phyloP scores from a whole-genome alignment of 176 grass and related monocot genomes.

The Elymus sibiricus region DNA sequence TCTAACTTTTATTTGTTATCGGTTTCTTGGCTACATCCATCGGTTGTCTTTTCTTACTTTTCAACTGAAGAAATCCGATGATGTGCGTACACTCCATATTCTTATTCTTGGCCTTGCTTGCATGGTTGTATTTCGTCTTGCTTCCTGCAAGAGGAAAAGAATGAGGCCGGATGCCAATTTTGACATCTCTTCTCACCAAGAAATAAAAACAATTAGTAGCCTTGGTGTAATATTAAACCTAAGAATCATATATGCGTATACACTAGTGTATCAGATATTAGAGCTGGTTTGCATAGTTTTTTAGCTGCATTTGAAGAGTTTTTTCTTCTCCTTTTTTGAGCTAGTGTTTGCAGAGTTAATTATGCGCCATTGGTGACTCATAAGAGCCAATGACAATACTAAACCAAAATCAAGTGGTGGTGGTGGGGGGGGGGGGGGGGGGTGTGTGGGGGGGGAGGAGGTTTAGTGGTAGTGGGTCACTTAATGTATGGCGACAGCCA shows the following conservation, averaged over 20 bases:
- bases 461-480: not conserved
- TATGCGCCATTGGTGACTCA: not conserved
- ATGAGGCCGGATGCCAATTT: not conserved
- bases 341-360: too few relatives aligned
- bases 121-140: constrained; percentile 23
- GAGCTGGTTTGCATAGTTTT: not conserved
- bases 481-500: not conserved
- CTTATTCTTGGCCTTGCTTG: constrained; percentile 25
- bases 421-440: too few relatives aligned
- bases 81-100: not conserved
- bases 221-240: not conserved
- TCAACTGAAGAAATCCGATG: not conserved
- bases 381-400: not conserved
- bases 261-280: not conserved
- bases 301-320: too few relatives aligned
- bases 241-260: not conserved
- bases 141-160: not conserved
- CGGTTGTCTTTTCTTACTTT: not conserved
- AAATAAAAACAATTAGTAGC: not conserved
- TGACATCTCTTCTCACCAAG: not conserved
- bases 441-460: too few relatives aligned
- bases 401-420: not conserved
- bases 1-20: not conserved
- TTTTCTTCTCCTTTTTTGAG: too few relatives aligned
- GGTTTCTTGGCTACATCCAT: not conserved